A percentile compares a stretch with the other conserved stretches of the same genome.
Evolutionary conservation across 2,329 filamentous ascomycete species (phyloP).

Genomic region (Alternaria longipes): DNA sequence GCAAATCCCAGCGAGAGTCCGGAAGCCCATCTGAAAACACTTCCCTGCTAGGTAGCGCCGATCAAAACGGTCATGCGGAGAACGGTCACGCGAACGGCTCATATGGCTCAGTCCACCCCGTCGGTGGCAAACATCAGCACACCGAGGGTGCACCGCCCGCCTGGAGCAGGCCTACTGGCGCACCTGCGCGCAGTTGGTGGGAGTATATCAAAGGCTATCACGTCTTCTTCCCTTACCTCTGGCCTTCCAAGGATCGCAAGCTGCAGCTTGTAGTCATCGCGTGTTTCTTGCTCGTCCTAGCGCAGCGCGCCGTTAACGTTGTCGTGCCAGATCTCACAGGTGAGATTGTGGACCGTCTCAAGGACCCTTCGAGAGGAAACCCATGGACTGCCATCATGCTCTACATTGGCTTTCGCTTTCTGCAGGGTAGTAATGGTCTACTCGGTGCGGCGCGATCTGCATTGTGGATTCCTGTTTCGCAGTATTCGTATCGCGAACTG

Average conservation of each 20-base stretch:
- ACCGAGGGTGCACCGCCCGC: conserved; percentile 72
- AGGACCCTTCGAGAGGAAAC: conserved; percentile 61
- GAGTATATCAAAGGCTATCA: conserved; percentile 93
- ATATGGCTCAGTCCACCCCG: conserved; percentile 60
- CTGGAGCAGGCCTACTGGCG: conserved; percentile 88
- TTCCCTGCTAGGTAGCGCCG: conserved; percentile 65
- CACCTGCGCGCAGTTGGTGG: conserved; percentile 92
- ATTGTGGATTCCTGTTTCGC: conserved; percentile 95
- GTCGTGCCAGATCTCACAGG: conserved; percentile 85
- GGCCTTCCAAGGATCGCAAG: conserved; percentile 81
- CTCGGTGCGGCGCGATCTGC: conserved; percentile 83
- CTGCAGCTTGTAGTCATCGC: conserved; percentile 81
- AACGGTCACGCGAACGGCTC: conserved; percentile 62
- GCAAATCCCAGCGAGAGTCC: conserved; percentile 31
- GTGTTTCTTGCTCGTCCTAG: conserved; percentile 81
- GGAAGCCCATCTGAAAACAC: conserved; percentile 64
- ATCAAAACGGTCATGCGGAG: conserved; percentile 55
- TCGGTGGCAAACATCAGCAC: conserved; percentile 55
- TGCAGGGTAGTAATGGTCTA: conserved; percentile 89
- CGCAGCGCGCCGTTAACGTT: conserved; percentile 86
- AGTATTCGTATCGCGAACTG: conserved; percentile 94
- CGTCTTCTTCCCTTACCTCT: conserved; percentile 95
- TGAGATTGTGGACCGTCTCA: conserved; percentile 78
- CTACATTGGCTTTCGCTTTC: conserved; percentile 79
- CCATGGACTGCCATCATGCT: conserved; percentile 79